These are phyloP conservation scores for Penicillium hesseltinei DNA, from an alignment of 2,329 filamentous ascomycete genomes.

Conservation along the genomic window DNA sequence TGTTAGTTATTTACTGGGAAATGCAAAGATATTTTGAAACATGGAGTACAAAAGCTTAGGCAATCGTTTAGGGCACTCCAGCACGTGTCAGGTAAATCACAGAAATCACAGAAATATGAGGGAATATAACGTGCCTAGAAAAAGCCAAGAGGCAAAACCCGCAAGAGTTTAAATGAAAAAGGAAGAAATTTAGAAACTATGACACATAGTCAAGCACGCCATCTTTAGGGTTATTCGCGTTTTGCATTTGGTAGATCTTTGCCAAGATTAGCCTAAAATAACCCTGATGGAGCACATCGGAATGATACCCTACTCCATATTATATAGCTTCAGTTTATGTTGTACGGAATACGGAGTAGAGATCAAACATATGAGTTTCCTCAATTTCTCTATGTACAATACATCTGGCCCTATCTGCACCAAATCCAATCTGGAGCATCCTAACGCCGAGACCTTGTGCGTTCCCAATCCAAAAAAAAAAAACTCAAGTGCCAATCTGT, in stretches of 20 bases:
- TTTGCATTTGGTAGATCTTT: not conserved
- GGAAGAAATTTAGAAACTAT: not conserved
- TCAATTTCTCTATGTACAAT: conserved; percentile 28
- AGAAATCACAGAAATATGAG: no score
- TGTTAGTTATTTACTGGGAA: not conserved
- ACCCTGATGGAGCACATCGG: not conserved
- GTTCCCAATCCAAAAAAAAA: conserved; percentile 6
- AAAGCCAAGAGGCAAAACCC: not conserved
- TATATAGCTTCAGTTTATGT: not conserved
- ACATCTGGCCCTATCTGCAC: conserved; percentile 19
- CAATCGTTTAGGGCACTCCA: not conserved
- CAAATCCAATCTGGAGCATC: conserved; percentile 4
- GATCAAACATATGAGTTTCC: conserved; percentile 4
- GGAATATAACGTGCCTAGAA: not conserved
- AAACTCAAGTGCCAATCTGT: conserved; percentile 24
- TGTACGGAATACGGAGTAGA: no score
- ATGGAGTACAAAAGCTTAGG: no score
- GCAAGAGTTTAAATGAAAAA: not conserved
- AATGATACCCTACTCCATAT: not conserved
- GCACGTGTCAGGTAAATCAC: not conserved
- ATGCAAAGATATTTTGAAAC: not conserved
- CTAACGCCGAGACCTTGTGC: conserved; percentile 23
- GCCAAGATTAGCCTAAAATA: not conserved
- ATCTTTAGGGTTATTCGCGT: not conserved
- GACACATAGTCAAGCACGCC: conserved; percentile 11